Conservation (phyloP, 768 basidiomycete species). For the Boletus bicolor region DNA sequence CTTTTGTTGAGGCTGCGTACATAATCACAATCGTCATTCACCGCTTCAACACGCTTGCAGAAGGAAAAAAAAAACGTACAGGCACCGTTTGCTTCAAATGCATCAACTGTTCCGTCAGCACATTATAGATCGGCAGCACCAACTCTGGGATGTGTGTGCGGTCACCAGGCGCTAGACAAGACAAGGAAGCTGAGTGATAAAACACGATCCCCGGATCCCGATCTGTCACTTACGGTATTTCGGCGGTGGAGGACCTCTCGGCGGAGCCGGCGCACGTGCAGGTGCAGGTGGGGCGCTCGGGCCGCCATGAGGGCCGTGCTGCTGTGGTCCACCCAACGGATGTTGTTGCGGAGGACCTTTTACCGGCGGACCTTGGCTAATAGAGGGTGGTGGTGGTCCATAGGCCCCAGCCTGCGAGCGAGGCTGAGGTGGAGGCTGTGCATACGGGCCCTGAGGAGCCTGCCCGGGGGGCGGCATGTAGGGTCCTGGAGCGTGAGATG, state of each 20-base stretch:
- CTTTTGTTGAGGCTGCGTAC: slow-evolving; percentile 71
- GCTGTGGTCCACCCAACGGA: slow-evolving; percentile 27
- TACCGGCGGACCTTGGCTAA: slow-evolving; percentile 25
- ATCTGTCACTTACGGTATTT: slow-evolving; percentile 55
- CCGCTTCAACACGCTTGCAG: background rate
- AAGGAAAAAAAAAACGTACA: slow-evolving; percentile 41
- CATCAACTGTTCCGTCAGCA: slow-evolving; percentile 60
- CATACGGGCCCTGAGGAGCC: slow-evolving; percentile 26
- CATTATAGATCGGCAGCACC: slow-evolving; percentile 59
- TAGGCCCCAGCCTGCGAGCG: slow-evolving; percentile 21
- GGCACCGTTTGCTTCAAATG: slow-evolving; percentile 72
- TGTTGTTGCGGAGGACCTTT: slow-evolving; percentile 32
- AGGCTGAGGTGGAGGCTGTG: slow-evolving; percentile 14
- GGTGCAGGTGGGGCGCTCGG: slow-evolving; percentile 24
- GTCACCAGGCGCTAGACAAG: slow-evolving; percentile 74
- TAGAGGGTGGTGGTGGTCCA: slow-evolving; percentile 30
- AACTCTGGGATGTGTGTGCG: slow-evolving; percentile 84
- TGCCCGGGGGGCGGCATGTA: slow-evolving; percentile 19
- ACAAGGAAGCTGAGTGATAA: background rate
- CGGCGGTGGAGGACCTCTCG: slow-evolving; percentile 41
- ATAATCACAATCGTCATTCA: background rate
- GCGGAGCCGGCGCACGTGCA: slow-evolving; percentile 31
- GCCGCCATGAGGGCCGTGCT: slow-evolving; percentile 29
- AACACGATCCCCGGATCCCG: background rate
- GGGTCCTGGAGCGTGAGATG: slow-evolving; percentile 16